Base-by-base conservation (phyloP, 805 yeast species). In the Candida coquimbonensis region DNA sequence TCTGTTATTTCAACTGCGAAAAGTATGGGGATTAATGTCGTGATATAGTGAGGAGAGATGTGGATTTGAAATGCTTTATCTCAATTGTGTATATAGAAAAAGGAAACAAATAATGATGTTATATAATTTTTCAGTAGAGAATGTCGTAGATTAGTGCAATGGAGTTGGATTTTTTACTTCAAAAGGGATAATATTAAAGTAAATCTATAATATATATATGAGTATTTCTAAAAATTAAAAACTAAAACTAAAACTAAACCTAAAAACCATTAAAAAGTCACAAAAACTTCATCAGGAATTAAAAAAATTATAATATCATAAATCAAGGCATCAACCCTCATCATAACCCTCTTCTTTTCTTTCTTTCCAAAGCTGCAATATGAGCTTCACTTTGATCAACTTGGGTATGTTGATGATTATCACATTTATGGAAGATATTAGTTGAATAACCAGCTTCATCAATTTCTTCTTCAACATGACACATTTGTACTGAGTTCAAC, bases 311-410 rank as follows among this genome's bases (percentile, higher is more conserved):
- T n/a, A 27, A 9, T 16, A 16, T 9, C 25, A 17, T 21, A 38
- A 25, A 24, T 24, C 25, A 12, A n/a, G 12, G 9, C 9, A 16
- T 11, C 8, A 12, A 19, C 11, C 9, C 4, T 9, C 19, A 9
- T 9, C 9, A 31, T 11, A 39, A 14, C 9, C 40, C 35, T 19
- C 39, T 26, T 27, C 34, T 77, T 68, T 87, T 90, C 61, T 81
- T 86, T 71, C 81, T 86, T 61, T 90, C 97, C 53, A 90, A 74
- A 48, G 90, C 83, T 11, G 97, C 96, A 67, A 90, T 90, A 63
- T 90, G 98, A 0, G 98, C 98, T 55, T 87, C 95, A 49, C 87
- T 81, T 62, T 87, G 96, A 54, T 89, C 96, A 42, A 90, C 97
- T 53, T 78, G 78, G 2, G 96, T 87, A 62, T 90, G 98, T 32